These are phyloP conservation scores for Cryphonectria parasitica DNA, from an alignment of 2,329 filamentous ascomycete species.

Conservation along the genomic window DNA sequence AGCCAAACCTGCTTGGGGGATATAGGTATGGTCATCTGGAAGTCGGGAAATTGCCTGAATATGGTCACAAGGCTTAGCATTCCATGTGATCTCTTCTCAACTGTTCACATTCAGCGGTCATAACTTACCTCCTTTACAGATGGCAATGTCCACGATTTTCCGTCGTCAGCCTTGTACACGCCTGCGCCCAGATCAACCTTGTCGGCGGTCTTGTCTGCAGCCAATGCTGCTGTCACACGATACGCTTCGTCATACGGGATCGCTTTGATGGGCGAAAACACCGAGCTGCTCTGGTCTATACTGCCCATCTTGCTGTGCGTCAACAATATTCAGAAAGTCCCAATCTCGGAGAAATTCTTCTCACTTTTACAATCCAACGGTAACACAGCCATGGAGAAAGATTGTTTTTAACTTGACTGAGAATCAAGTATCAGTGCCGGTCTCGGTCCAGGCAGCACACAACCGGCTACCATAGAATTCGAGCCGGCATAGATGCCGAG, in stretches of 20 bases:
- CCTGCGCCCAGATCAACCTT: conserved; percentile 46
- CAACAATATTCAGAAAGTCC: background rate
- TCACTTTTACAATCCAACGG: background rate
- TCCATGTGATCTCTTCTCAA: background rate
- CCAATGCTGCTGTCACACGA: conserved; percentile 25
- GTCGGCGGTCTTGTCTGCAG: conserved; percentile 31
- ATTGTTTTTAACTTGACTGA: background rate
- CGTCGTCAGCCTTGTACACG: conserved; percentile 45
- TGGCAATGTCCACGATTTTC: conserved; percentile 43
- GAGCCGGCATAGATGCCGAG: background rate
- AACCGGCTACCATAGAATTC: background rate
- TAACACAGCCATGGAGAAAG: background rate
- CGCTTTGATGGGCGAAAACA: conserved; percentile 17
- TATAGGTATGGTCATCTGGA: conserved; percentile 34
- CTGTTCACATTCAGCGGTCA: background rate
- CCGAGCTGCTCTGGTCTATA: background rate
- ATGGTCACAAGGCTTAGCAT: background rate
- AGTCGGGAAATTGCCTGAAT: conserved; percentile 18
- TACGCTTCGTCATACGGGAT: conserved; percentile 22
- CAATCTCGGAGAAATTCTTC: no score
- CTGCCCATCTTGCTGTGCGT: conserved; percentile 5
- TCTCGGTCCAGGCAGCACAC: background rate
- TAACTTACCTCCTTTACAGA: conserved; percentile 38
- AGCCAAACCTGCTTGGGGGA: conserved; percentile 33
- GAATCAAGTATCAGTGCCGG: background rate